Evolutionary conservation across 2,329 filamentous ascomycete species (phyloP).

Genomic region (Colletotrichum brevisporum): DNA sequence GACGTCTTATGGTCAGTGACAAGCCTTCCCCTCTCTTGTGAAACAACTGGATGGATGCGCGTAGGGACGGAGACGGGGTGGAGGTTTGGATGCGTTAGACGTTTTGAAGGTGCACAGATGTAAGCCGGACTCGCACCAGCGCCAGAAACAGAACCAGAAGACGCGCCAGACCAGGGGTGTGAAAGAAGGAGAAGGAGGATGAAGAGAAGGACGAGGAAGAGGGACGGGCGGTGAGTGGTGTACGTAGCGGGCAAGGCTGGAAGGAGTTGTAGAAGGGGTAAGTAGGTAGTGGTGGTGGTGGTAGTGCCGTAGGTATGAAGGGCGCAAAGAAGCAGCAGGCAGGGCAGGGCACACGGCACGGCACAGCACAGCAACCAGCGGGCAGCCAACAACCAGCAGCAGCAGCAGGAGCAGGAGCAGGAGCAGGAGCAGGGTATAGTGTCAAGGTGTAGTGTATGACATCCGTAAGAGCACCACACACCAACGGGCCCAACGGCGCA

Average conservation of each 20-base stretch:
- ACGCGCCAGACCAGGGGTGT: constrained; percentile 7
- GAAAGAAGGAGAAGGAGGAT: constrained; percentile 6
- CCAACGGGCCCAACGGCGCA: constrained; percentile 9
- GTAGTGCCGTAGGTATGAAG: constrained; percentile 16
- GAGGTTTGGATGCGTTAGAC: constrained; percentile 41
- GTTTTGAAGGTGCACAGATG: constrained; percentile 42
- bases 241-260: neutral
- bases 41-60: constrained; percentile 46
- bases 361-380: constrained; percentile 10
- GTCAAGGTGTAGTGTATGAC: neutral
- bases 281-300: no score
- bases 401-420: constrained; percentile 1
- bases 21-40: constrained; percentile 48
- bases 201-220: neutral
- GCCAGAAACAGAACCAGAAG: constrained; percentile 16
- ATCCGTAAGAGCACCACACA: neutral
- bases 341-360: constrained; percentile 11
- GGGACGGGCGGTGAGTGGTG: neutral
- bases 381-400: constrained; percentile 8
- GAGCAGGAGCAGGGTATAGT: constrained; percentile 9
- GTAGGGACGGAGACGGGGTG: constrained; percentile 42
- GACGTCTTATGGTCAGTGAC: constrained; percentile 42
- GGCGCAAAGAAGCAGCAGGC: constrained; percentile 6
- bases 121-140: constrained; percentile 29
- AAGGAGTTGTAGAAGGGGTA: constrained; percentile 18